A percentile compares a stretch with the other conserved stretches of the same genome.
phyloP scores from a whole-genome alignment of 257 asterid genomes.

The Cynanchum wilfordii region DNA sequence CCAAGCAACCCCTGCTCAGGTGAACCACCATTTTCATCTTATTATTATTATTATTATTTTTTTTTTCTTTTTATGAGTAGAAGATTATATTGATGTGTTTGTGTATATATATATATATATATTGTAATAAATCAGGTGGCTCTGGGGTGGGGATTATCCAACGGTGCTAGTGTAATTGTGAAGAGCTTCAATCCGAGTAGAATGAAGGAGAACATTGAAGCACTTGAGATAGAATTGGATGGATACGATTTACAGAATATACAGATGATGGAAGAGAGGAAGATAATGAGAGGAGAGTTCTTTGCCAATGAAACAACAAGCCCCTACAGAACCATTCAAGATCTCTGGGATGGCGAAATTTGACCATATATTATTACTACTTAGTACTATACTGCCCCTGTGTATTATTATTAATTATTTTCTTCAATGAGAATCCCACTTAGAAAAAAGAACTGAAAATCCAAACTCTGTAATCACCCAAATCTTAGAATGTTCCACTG shows the following conservation, averaged over 20 bases:
- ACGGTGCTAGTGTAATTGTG: constrained; percentile 62
- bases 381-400: too few species aligned
- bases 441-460: neutral
- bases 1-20: constrained; percentile 75
- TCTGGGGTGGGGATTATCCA: constrained; percentile 64
- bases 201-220: constrained; percentile 63
- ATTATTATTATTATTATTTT: too few species aligned
- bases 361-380: constrained; percentile 10
- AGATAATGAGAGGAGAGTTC: constrained; percentile 70
- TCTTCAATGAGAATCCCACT: neutral
- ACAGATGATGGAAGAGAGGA: constrained; percentile 53
- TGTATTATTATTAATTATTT: neutral
- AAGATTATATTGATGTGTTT: neutral
- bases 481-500: neutral
- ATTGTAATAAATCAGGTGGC: constrained; percentile 44
- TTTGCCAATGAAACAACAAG: constrained; percentile 58
- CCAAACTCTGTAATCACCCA: neutral
- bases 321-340: constrained; percentile 64
- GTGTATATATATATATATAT: too few species aligned
- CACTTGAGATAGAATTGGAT: constrained; percentile 42
- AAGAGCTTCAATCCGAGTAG: constrained; percentile 70
- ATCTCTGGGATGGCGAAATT: constrained; percentile 81
- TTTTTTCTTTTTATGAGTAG: too few species aligned
- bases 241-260: constrained; percentile 43
- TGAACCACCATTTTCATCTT: too few species aligned